Conservation (phyloP, 176 grass and related monocot species). For the Bonia amplexicaulis region DNA sequence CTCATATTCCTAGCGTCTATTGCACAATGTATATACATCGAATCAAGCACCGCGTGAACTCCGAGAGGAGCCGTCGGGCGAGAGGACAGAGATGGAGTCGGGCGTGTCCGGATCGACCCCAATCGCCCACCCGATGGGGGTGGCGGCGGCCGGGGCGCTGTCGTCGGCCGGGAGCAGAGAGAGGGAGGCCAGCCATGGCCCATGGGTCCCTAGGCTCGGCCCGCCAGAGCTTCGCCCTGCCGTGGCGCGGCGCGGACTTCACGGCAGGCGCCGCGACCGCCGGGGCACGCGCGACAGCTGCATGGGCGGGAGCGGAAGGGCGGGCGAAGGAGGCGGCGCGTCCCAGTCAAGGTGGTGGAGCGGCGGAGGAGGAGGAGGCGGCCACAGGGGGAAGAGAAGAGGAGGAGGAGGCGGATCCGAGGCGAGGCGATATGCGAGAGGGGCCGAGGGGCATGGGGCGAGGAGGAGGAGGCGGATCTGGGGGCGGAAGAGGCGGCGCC, state of each 20-base stretch:
- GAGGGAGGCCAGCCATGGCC: constrained; percentile 78
- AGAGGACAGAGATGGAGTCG: constrained; percentile 67
- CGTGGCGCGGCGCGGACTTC: constrained; percentile 31
- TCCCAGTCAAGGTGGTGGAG: constrained; percentile 19
- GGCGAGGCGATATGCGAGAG: too few species aligned
- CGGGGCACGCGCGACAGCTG: constrained; percentile 8
- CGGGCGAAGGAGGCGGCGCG: constrained; percentile 33
- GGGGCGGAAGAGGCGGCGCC: too few species aligned
- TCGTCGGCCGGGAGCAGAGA: constrained; percentile 41
- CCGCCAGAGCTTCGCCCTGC: constrained; percentile 37
- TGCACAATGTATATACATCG: not conserved
- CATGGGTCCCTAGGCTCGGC: constrained; percentile 51
- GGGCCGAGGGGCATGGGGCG: too few species aligned
- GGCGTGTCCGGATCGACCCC: constrained; percentile 74
- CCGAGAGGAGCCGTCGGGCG: constrained; percentile 51
- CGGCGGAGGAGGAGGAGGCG: too few species aligned
- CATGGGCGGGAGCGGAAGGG: constrained; percentile 28
- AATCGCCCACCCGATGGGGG: constrained; percentile 56
- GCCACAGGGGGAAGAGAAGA: too few species aligned
- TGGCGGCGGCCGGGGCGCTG: not conserved
- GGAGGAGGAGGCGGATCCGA: too few species aligned
- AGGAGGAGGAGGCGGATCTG: too few species aligned
- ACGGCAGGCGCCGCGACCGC: not conserved
- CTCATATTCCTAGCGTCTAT: not conserved
- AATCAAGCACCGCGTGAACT: constrained; percentile 26